Percentiles rank a stretch among this genome's conserved stretches.
These are phyloP conservation scores for Pterocarpus santalinus DNA, from an alignment of 306 rosid genomes.

Conservation along the genomic window DNA sequence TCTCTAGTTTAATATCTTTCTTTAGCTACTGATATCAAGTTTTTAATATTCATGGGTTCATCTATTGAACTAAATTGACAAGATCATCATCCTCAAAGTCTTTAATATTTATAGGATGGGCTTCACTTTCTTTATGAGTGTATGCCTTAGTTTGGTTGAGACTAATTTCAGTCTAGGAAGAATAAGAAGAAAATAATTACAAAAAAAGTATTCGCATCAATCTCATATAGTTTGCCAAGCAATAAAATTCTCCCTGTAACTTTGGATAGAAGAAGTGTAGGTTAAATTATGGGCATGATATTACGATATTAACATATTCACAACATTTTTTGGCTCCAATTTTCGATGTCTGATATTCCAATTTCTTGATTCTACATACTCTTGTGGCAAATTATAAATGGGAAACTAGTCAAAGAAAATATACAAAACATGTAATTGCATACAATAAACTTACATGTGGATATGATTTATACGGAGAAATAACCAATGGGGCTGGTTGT, in stretches of 20 bases:
- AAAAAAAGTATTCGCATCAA: not conserved
- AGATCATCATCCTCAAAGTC: conserved; percentile 16
- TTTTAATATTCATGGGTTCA: not conserved
- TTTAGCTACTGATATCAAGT: not conserved
- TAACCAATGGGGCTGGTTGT: not conserved
- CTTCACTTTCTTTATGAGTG: not conserved
- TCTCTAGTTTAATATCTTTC: not conserved
- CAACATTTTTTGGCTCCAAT: too few species aligned
- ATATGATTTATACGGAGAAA: not conserved
- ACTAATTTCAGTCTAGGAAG: not conserved
- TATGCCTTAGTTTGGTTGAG: conserved; percentile 2
- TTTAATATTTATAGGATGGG: not conserved
- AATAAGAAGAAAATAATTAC: not conserved
- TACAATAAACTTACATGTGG: conserved; percentile 34
- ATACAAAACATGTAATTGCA: too few species aligned
- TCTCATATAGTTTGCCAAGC: not conserved
- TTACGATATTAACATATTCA: too few species aligned
- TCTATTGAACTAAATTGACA: not conserved
- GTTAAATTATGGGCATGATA: not conserved
- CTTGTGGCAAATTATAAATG: not conserved
- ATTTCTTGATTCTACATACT: not conserved
- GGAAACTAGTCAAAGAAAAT: not conserved
- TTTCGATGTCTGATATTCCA: not conserved
- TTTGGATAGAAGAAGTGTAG: not conserved
- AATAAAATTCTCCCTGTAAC: not conserved